Base-by-base conservation (phyloP, 2,329 filamentous ascomycete genomes). In the Cordyceps pruinosa region DNA sequence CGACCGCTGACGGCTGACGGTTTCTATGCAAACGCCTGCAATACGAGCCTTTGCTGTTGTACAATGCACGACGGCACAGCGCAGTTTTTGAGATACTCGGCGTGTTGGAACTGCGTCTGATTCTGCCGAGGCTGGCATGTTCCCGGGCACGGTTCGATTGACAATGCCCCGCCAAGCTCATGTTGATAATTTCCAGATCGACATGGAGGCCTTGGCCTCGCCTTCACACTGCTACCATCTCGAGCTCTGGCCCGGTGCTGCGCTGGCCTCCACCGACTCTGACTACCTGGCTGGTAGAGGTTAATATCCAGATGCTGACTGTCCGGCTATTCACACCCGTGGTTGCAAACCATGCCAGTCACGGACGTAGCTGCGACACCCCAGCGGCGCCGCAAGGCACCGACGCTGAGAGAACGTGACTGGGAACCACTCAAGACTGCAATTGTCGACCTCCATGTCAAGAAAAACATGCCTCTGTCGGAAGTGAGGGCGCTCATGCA, bases 351-450 rank as follows among this genome's bases (percentile, higher is more conserved):
- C 2, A 52, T 52, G 49, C 35, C 49, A 2, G 26, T 19, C 23
- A 2, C 26, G 10, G 34, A 21, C 2, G 48, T 19, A 4, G n/a
- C 35, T 30, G 34, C 49, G 25, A 41, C 42, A 42, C 2, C 49
- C 23, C 34, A 52, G 49, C 49, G 25, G 23, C 49, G 49, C 25
- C 49, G 49, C 10, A 52, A 52, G 35, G 49, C 49, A 8, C 49
- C 49, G 1, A 52, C 49, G 10, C 35, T 52, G 25, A 19, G 49
- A 30, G 49, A 42, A 35, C 37, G 32, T 26, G 49, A 52, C 35
- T 52, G 49, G 49, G 49, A 52, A 17, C 49, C 49, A 5, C 37
- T 52, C 35, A 52, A 52, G 37, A 30, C 49, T 4, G 17, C 35
- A 10, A 52, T 52, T 21, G 25, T 52, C 35, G 49, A 52, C n/a